Conservation (phyloP, 73 alveolate genomes). For the Tetrahymena borealis region DNA sequence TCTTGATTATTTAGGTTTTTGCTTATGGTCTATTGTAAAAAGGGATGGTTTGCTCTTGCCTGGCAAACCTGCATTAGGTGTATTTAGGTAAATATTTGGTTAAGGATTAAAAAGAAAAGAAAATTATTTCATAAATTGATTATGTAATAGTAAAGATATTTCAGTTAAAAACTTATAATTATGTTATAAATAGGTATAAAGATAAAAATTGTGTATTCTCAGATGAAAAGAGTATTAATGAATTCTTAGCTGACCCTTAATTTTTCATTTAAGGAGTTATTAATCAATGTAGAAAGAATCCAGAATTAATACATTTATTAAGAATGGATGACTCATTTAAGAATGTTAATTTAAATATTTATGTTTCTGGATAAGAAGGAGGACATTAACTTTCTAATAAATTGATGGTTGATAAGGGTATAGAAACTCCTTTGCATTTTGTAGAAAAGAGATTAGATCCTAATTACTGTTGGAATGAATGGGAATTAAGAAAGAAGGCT, state of each 20-base stretch:
- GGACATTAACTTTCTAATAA: conserved; percentile 72
- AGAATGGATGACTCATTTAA: conserved; percentile 48
- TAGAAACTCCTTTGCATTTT: conserved; percentile 81
- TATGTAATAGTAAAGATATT: background rate
- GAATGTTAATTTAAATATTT: conserved; percentile 14
- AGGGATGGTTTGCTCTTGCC: conserved; percentile 77
- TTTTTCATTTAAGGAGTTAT: conserved; percentile 60
- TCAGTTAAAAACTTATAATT: background rate
- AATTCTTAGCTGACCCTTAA: conserved; percentile 62
- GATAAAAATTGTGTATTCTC: conserved; percentile 70
- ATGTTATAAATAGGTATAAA: background rate
- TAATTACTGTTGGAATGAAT: conserved; percentile 97
- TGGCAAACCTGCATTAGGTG: conserved; percentile 92
- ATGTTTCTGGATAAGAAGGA: conserved; percentile 56
- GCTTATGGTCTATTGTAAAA: conserved; percentile 73
- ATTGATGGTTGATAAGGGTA: conserved; percentile 75
- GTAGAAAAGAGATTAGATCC: conserved; percentile 93
- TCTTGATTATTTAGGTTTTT: conserved; percentile 81
- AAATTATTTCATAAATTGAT: background rate
- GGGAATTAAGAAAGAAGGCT: conserved; percentile 88
- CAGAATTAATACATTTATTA: conserved; percentile 68
- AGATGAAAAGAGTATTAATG: conserved; percentile 57
- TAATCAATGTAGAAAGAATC: conserved; percentile 62
- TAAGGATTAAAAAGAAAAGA: background rate
- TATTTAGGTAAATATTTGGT: conserved; percentile 53